Percentiles rank a stretch among this genome's conserved stretches.
These are phyloP conservation scores for Trametes cingulata DNA, from an alignment of 768 basidiomycete species.

Conservation along the genomic window DNA sequence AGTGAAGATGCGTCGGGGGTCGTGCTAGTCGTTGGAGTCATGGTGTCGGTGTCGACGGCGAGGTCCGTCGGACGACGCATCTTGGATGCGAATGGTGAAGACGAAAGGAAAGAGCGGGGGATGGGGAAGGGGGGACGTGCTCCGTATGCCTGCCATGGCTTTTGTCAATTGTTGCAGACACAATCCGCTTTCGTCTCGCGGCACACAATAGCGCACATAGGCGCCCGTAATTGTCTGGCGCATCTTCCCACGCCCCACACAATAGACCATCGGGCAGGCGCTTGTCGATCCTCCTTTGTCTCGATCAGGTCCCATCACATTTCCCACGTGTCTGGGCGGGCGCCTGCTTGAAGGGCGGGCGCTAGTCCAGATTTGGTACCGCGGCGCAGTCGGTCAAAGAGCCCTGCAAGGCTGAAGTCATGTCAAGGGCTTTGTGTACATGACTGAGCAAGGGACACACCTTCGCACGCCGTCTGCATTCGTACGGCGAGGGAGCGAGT, in stretches of 20 bases:
- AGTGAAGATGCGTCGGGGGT: slow-evolving; percentile 25
- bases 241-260: slow-evolving; percentile 18
- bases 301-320: slow-evolving; percentile 9
- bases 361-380: too few relatives aligned
- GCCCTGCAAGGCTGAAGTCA: too few relatives aligned
- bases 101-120: slow-evolving; percentile 21
- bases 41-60: slow-evolving; percentile 27
- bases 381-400: too few relatives aligned
- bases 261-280: slow-evolving; percentile 15
- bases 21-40: slow-evolving; percentile 23
- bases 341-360: background rate
- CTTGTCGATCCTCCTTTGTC: slow-evolving; percentile 7
- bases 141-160: slow-evolving; percentile 25
- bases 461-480: too few relatives aligned
- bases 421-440: too few relatives aligned
- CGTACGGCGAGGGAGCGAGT: too few relatives aligned
- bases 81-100: slow-evolving; percentile 17
- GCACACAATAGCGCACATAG: slow-evolving; percentile 17
- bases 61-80: slow-evolving; percentile 30
- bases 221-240: slow-evolving; percentile 18
- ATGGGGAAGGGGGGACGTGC: slow-evolving; percentile 11
- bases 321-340: too few relatives aligned
- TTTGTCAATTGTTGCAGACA: slow-evolving; percentile 33
- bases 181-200: slow-evolving; percentile 14
- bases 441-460: too few relatives aligned